Base-by-base conservation (phyloP, 163 green algal genomes). In the Smithsoniella earleae region DNA sequence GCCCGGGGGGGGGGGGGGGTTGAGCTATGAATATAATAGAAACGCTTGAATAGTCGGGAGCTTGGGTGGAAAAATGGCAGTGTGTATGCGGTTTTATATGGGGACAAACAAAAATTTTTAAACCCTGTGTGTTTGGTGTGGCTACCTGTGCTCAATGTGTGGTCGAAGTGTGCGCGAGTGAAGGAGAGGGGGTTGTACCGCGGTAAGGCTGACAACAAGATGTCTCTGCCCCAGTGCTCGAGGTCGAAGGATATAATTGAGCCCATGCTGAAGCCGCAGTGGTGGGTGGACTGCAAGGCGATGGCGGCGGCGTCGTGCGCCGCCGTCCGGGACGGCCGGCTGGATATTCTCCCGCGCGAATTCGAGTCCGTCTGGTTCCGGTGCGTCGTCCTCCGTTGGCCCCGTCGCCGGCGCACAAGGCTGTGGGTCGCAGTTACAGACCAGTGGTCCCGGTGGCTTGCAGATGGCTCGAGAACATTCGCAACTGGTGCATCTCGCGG, bases 401-500 rank as follows among this genome's bases (percentile, higher is more conserved):
- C 49, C 13, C 1, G 6, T 13, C 49, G 8, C n/a, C n/a, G n/a
- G 65, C n/a, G 28, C 36, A 8, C 38, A 65, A 0, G 36, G 30
- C 10, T 62, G 5, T 10, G 13, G 10, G 46, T 72, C 83, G 76
- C 80, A 89, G 55, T 87, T 84, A 74, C 81, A 88, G 66, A 76
- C 81, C n/a, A 73, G 8, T 1, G 8, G 49, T 25, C 49, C 16
- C 49, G 76, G 33, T 86, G 78, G 81, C n/a, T n/a, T 84, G 83
- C 80, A 83, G 88, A 45, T 96, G 89, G 89, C 81, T 98, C 77
- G 92, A 97, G 78, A 96, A 96, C 89, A 97, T 98, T 80, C 84
- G 93, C 73, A 93, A 98, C 85, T 99, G 94, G 94, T 98, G 94
- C 84, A 92, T 99, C 75, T 92, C 82, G 28, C 81, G 94, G 31